Base-by-base conservation (phyloP, 345 rosid species). In the Salix purpurea region DNA sequence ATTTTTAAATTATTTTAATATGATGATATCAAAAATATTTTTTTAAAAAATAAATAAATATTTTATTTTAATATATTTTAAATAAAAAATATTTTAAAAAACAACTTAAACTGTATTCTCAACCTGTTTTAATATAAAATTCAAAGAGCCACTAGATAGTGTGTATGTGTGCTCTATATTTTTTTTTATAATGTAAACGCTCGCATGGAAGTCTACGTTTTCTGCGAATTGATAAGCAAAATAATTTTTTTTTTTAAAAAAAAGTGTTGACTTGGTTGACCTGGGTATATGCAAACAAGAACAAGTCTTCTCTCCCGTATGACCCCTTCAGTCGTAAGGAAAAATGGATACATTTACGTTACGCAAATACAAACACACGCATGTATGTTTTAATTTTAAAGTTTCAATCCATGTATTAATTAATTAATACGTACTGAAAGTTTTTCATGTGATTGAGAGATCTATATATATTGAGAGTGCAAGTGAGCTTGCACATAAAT, bases 241-340 rank as follows among this genome's bases (percentile, higher is more conserved):
- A 65, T 10, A 30, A 15, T 34, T 28, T 9, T 72, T 7, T 7
- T 26, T 71, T 26, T 65, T 62, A 28, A 54, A 80, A 80, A 24
- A 67, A 54, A 23, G 60, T 24, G 79, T 84, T 85, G 89, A 85
- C 88, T 84, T 76, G 54, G 80, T 85, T 82, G 90, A 87, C 88
- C 87, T 80, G 76, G 75, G 84, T n/a, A 2, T 42, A 4, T 61
- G 64, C 74, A 75, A 36, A 36, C 18, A 7, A 66, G 23, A 42
- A 70, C 13, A 58, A 23, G 64, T 76, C 81, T 50, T 50, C 71
- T 67, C 73, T 66, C 42, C 23, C 69, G 13, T 66, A 34, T 14
- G 21, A 34, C 10, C 40, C 40, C 16, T 5, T 5, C 39, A 2
- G 4, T 5, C 23, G 23, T 1, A 2, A 19, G 5, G 7, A 12